These are phyloP conservation scores for Globisporangium alternatum DNA, from an alignment of 352 stramenopile species.

Conservation along the genomic window DNA sequence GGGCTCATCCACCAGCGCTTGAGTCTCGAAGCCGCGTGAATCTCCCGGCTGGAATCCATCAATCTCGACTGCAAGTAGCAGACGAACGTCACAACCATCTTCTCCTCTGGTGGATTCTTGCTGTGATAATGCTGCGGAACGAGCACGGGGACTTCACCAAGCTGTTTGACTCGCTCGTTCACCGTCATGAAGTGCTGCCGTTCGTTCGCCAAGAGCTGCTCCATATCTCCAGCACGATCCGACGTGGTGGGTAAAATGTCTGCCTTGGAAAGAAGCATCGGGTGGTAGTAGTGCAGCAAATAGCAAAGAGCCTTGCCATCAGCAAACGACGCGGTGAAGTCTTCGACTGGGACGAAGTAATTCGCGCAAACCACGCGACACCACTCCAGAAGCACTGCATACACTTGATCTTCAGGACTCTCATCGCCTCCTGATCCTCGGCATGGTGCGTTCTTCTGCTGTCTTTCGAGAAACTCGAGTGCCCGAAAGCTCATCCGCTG, in stretches of 20 bases:
- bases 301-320: slow-evolving; percentile 92
- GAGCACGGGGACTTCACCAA: slow-evolving; percentile 91
- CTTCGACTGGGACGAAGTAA: slow-evolving; percentile 80
- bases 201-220: slow-evolving; percentile 65
- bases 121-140: slow-evolving; percentile 88
- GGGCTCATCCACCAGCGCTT: slow-evolving; percentile 82
- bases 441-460: slow-evolving; percentile 37
- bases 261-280: slow-evolving; percentile 76
- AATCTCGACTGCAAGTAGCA: slow-evolving; percentile 93
- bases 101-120: slow-evolving; percentile 89
- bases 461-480: slow-evolving; percentile 54
- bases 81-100: slow-evolving; percentile 93
- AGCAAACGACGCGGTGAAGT: slow-evolving; percentile 93
- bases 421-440: slow-evolving; percentile 10
- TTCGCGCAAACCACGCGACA: slow-evolving; percentile 90
- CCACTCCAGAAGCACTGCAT: slow-evolving; percentile 88
- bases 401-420: slow-evolving; percentile 47
- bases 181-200: slow-evolving; percentile 84
- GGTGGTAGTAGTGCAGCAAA: slow-evolving; percentile 96
- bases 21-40: slow-evolving; percentile 84
- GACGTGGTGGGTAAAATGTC: slow-evolving; percentile 55
- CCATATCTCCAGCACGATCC: slow-evolving; percentile 21
- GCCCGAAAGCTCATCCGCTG: slow-evolving; percentile 69
- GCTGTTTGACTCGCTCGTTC: slow-evolving; percentile 86
- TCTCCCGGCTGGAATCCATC: slow-evolving; percentile 92